These are phyloP conservation scores for Blastomyces parvus DNA, from an alignment of 2,329 filamentous ascomycete genomes.

Conservation along the genomic window DNA sequence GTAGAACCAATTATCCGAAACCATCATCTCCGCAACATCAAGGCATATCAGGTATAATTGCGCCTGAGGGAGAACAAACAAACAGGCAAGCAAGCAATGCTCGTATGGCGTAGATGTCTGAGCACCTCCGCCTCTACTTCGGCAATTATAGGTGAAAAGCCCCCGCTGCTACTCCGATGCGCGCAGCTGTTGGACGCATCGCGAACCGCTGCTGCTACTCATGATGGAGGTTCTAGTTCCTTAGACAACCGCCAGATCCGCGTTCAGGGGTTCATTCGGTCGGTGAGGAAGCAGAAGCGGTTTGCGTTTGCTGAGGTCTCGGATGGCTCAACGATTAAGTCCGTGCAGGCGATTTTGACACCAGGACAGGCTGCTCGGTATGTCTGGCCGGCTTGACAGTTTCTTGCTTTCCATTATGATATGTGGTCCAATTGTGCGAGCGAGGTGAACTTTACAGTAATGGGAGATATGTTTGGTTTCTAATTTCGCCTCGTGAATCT, in stretches of 20 bases:
- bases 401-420: background rate
- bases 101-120: constrained; percentile 32
- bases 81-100: constrained; percentile 3
- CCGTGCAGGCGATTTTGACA: constrained; percentile 71
- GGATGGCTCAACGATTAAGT: constrained; percentile 72
- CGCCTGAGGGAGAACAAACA: background rate
- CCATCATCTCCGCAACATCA: background rate
- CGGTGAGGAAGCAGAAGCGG: constrained; percentile 76
- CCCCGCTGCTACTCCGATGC: constrained; percentile 27
- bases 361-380: constrained; percentile 64
- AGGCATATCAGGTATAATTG: background rate
- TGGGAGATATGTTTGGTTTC: constrained; percentile 4
- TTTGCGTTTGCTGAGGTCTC: constrained; percentile 74
- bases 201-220: constrained; percentile 12
- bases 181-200: constrained; percentile 31
- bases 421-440: background rate
- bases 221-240: constrained; percentile 18
- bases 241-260: constrained; percentile 39
- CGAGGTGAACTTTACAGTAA: background rate
- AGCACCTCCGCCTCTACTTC: constrained; percentile 24
- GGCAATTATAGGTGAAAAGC: constrained; percentile 15
- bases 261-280: constrained; percentile 71
- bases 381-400: constrained; percentile 28
- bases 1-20: background rate
- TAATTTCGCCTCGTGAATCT: background rate